Conservation (phyloP, 2,329 filamentous ascomycete species). For the Thielaviopsis populi region DNA sequence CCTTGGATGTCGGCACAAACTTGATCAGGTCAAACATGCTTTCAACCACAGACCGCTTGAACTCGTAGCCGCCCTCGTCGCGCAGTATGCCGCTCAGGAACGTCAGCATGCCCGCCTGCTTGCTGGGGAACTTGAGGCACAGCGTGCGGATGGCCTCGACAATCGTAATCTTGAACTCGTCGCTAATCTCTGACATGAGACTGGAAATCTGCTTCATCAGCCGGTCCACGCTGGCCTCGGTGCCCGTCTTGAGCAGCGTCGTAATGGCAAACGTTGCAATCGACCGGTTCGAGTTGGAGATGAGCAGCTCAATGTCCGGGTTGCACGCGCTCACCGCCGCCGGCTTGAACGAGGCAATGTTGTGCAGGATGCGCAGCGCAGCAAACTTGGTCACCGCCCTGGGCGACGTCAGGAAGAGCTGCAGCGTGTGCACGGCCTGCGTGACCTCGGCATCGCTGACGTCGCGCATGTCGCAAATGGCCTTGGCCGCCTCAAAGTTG, state of each 20-base stretch:
- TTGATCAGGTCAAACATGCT: slow-evolving; percentile 99
- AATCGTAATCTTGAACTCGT: slow-evolving; percentile 99
- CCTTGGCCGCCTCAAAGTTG: slow-evolving; percentile 97
- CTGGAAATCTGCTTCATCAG: slow-evolving; percentile 97
- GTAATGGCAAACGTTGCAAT: slow-evolving; percentile 98
- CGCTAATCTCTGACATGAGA: slow-evolving; percentile 98
- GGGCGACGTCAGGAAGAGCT: slow-evolving; percentile 91
- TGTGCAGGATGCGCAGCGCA: slow-evolving; percentile 88
- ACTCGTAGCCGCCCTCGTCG: slow-evolving; percentile 95
- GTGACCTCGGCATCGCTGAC: slow-evolving; percentile 82
- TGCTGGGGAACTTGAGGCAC: slow-evolving; percentile 93
- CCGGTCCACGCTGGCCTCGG: slow-evolving; percentile 90
- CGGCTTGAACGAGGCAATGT: slow-evolving; percentile 93
- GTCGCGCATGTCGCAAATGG: slow-evolving; percentile 87
- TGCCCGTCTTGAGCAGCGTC: slow-evolving; percentile 93
- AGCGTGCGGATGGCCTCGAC: slow-evolving; percentile 94
- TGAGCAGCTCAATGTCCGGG: slow-evolving; percentile 90
- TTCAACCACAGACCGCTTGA: slow-evolving; percentile 94
- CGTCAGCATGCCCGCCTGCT: slow-evolving; percentile 93
- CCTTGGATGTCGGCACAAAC: slow-evolving; percentile 80
- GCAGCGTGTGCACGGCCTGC: slow-evolving; percentile 85
- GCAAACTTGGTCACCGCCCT: slow-evolving; percentile 95
- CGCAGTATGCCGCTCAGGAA: slow-evolving; percentile 95
- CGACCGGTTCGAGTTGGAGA: slow-evolving; percentile 91
- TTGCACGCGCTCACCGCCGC: slow-evolving; percentile 86